Evolutionary conservation across 345 rosid genomes (phyloP), one percentile per base, ranked within the genome.

Genomic region (Anastatica hierochuntica): DNA sequence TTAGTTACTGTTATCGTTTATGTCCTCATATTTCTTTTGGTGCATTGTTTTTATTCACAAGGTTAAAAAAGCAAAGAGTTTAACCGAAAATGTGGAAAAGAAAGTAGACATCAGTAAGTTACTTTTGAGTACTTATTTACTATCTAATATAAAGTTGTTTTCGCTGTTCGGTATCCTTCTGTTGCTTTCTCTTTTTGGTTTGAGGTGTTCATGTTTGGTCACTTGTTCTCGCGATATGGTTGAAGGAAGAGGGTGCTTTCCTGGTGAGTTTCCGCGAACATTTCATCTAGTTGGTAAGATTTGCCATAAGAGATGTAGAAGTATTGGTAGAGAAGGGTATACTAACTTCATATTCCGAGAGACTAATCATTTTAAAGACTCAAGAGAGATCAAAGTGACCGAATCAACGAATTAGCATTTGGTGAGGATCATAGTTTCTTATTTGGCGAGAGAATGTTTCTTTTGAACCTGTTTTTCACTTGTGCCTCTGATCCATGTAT

Each of bases 21-120:
- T 40, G 16, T 30, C 49, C 56, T 64, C 43, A 38, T 55, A 14
- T 7, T 5, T 46, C 2, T 14, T 30, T 14, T 21, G 45, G 29
- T 55, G 20, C 27, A 31, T 63, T 63, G 47, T 38, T 44, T 30
- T 44, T 46, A 45, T 45, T 53, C 18, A 37, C 54, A n/a, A n/a
- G n/a, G n/a, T n/a, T n/a, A n/a, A n/a, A n/a, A n/a, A n/a, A 6
- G 13, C 47, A 53, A 31, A 60, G 55, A 45, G 60, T 45, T 62
- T 7, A n/a, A 27, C 27, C 61, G 19, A 15, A 45, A 35, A 38
- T 45, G 5, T 27, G 61, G 54, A 20, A 53, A 53, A 8, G 26
- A 45, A 53, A 45, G 13, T 53, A 36, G 15, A 3, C 53, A 53
- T 19, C 7, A 44, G 68, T 63, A 63, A 63, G 68, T 63, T 45